phyloP scores from a whole-genome alignment of 2,329 filamentous ascomycete genomes.

The Fusarium lateritium region DNA sequence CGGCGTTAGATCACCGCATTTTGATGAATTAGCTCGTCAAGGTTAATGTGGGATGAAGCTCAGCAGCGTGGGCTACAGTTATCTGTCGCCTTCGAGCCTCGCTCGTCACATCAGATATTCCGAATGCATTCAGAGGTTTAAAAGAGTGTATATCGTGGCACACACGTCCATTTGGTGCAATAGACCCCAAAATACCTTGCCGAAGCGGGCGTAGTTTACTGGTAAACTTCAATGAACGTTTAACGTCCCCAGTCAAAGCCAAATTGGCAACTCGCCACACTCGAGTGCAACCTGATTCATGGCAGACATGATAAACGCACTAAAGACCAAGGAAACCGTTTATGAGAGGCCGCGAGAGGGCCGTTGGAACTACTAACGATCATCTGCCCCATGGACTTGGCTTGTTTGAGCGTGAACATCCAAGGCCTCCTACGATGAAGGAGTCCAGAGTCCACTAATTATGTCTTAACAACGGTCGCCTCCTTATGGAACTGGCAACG shows the following conservation, averaged over 20 bases:
- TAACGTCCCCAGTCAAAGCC: background rate
- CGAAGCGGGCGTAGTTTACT: background rate
- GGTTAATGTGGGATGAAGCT: background rate
- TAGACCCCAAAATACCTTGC: background rate
- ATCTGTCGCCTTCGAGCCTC: background rate
- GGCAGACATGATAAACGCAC: background rate
- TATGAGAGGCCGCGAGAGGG: background rate
- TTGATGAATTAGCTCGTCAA: background rate
- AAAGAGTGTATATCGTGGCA: background rate
- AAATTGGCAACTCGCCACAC: background rate
- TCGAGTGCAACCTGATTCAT: slow-evolving; percentile 9
- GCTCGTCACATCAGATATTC: background rate
- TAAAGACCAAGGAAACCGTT: slow-evolving; percentile 1
- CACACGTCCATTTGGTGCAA: background rate
- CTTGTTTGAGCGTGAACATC: slow-evolving; percentile 7
- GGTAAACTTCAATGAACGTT: background rate
- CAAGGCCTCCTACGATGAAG: background rate
- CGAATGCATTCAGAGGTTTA: background rate
- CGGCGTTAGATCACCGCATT: slow-evolving; percentile 10
- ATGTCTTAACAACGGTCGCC: background rate
- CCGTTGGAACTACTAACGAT: slow-evolving; percentile 1
- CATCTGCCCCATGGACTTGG: slow-evolving; percentile 11
- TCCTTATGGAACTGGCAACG: background rate
- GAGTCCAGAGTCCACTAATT: slow-evolving; percentile 2
- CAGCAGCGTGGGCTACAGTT: background rate